phyloP scores from a whole-genome alignment of 192 early-diverging fungal genomes.

The Allomyces javanicus region DNA sequence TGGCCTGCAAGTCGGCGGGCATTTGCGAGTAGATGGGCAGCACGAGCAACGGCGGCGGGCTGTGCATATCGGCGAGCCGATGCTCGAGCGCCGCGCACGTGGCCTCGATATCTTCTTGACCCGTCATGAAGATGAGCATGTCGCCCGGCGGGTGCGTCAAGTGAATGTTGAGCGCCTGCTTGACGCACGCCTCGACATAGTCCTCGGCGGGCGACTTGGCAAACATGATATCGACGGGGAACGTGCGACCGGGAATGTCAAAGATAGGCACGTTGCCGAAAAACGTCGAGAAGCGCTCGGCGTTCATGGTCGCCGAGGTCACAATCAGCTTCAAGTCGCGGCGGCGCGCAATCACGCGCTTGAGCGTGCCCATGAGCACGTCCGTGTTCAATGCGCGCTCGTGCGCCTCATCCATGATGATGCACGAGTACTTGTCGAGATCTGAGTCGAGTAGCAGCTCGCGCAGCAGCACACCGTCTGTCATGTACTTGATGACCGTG shows the following conservation, averaged over 20 bases:
- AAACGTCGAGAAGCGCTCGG: conserved; percentile 81
- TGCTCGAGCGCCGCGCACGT: conserved; percentile 48
- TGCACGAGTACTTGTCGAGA: conserved; percentile 68
- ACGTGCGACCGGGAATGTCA: conserved; percentile 86
- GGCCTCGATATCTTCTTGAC: conserved; percentile 96
- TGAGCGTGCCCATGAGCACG: conserved; percentile 84
- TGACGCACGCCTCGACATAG: conserved; percentile 78
- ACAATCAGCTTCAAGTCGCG: conserved; percentile 89
- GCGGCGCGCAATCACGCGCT: conserved; percentile 50
- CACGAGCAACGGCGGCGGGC: conserved; percentile 51
- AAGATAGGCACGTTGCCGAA: conserved; percentile 75
- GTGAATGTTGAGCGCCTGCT: conserved; percentile 95
- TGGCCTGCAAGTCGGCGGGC: conserved; percentile 83
- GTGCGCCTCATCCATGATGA: conserved; percentile 97
- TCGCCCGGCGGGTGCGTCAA: conserved; percentile 83
- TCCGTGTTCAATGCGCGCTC: conserved; percentile 92
- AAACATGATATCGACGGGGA: conserved; percentile 84
- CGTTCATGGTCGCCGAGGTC: conserved; percentile 84
- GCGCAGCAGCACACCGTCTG: conserved; percentile 88
- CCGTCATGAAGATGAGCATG: conserved; percentile 86
- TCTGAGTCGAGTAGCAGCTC: conserved; percentile 74
- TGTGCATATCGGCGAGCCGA: conserved; percentile 38
- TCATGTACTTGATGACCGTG: conserved; percentile 97
- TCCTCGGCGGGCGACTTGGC: conserved; percentile 87
- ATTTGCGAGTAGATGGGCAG: conserved; percentile 87